phyloP scores from a whole-genome alignment of 176 grass and related monocot genomes.

The Oryza glaberrima region DNA sequence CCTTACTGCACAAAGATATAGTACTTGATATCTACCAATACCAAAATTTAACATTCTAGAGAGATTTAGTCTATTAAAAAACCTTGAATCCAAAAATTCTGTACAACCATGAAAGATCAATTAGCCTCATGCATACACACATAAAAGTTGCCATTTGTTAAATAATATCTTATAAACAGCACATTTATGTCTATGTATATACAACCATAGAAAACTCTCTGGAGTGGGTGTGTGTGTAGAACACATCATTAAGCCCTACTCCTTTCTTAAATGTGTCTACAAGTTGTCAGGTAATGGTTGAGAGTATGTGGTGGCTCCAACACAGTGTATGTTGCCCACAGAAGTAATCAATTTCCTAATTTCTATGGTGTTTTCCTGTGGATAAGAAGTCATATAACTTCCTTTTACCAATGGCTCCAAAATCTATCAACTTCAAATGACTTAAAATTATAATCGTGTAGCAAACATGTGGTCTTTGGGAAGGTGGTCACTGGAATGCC shows the following conservation, averaged over 20 bases:
- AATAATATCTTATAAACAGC: not conserved
- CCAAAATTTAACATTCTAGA: constrained; percentile 10
- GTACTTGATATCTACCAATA: not conserved
- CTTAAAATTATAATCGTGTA: constrained; percentile 43
- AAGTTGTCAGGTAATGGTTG: not conserved
- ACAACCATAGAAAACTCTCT: not conserved
- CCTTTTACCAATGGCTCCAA: not conserved
- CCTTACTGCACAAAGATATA: not conserved
- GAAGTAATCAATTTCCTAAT: not conserved
- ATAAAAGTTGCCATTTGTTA: not conserved
- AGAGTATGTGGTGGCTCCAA: constrained; percentile 27
- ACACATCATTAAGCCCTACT: not conserved
- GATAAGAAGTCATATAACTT: not conserved
- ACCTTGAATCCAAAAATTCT: not conserved
- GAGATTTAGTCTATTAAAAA: not conserved
- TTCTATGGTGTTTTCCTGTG: not conserved
- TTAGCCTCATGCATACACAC: not conserved
- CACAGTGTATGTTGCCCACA: not conserved
- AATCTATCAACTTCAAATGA: constrained; percentile 33
- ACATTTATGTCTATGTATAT: not conserved
- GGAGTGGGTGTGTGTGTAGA: not conserved
- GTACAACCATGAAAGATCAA: not conserved
- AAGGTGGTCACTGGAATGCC: constrained; percentile 53
- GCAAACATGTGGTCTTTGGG: constrained; percentile 84
- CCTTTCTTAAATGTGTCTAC: not conserved